phyloP scores from a whole-genome alignment of 2,329 filamentous ascomycete genomes.

The Thelonectria blattea region DNA sequence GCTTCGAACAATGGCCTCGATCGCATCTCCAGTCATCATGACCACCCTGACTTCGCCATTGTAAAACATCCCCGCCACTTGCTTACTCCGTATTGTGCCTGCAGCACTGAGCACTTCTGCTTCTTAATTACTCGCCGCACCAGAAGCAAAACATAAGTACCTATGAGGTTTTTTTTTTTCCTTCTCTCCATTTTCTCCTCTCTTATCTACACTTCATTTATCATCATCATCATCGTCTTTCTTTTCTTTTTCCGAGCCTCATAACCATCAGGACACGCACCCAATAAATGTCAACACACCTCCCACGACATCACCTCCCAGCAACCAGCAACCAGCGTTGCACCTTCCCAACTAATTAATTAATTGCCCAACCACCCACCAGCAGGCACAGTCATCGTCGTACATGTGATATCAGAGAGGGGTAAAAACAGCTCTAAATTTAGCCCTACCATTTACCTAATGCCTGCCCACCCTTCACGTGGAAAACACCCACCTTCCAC shows the following conservation, averaged over 20 bases:
- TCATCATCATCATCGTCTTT: too few species aligned
- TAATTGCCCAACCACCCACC: too few species aligned
- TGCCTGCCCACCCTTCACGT: neutral
- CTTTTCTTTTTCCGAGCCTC: too few species aligned
- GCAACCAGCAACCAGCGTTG: too few species aligned
- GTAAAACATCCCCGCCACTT: slow-evolving; percentile 10
- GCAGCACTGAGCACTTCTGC: neutral
- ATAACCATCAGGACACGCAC: too few species aligned
- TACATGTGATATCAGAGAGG: neutral
- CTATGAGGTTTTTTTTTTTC: neutral
- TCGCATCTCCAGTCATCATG: neutral
- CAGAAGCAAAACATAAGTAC: neutral
- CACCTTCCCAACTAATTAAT: too few species aligned
- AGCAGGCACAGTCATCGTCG: too few species aligned
- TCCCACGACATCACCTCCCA: too few species aligned
- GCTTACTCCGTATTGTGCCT: neutral
- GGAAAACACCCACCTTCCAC: neutral
- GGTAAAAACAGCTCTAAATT: slow-evolving; percentile 10
- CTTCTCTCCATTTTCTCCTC: too few species aligned
- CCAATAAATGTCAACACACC: too few species aligned
- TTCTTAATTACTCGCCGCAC: neutral
- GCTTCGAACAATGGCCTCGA: slow-evolving; percentile 9
- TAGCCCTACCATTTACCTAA: neutral
- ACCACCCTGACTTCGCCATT: slow-evolving; percentile 2
- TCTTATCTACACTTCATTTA: too few species aligned